A percentile compares a stretch with the other conserved stretches of the same genome.
Evolutionary conservation across 331 rosid species (phyloP).

Genomic region (Acacia pycnantha): DNA sequence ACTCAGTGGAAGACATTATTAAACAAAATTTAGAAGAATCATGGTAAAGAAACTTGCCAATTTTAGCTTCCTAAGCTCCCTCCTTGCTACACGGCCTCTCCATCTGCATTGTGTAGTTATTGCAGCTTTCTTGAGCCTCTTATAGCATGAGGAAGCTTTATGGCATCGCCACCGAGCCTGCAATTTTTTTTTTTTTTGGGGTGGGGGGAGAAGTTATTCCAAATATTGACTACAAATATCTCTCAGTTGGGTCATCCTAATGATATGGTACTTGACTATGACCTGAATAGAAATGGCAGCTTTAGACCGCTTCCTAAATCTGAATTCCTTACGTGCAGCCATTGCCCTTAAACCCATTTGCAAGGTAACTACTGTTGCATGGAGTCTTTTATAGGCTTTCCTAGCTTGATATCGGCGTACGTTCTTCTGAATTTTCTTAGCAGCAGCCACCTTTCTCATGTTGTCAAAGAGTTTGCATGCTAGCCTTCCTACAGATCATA

Average conservation of each 20-base stretch:
- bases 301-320: slow-evolving; percentile 68
- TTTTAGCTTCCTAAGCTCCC: slow-evolving; percentile 90
- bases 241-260: slow-evolving; percentile 12
- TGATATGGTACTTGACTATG: slow-evolving; percentile 26
- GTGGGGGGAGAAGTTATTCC: slow-evolving; percentile 3
- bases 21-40: slow-evolving; percentile 12
- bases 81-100: slow-evolving; percentile 73
- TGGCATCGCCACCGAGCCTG: slow-evolving; percentile 95
- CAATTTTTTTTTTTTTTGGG: slow-evolving; percentile 1
- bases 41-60: slow-evolving; percentile 50
- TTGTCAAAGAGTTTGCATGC: slow-evolving; percentile 69
- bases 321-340: slow-evolving; percentile 71
- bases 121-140: slow-evolving; percentile 78
- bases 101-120: slow-evolving; percentile 72
- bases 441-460: slow-evolving; percentile 76
- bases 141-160: slow-evolving; percentile 65
- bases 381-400: slow-evolving; percentile 57
- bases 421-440: slow-evolving; percentile 77
- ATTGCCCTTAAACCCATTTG: slow-evolving; percentile 91
- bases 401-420: slow-evolving; percentile 64
- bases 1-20: neutral
- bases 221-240: slow-evolving; percentile 14
- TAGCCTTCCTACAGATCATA: slow-evolving; percentile 65
- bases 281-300: slow-evolving; percentile 84
- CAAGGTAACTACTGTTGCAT: slow-evolving; percentile 61